Evolutionary conservation across 129 eudicot species (phyloP), one percentile per base, ranked within the genome.

Genomic region (Flaveria bidentis): DNA sequence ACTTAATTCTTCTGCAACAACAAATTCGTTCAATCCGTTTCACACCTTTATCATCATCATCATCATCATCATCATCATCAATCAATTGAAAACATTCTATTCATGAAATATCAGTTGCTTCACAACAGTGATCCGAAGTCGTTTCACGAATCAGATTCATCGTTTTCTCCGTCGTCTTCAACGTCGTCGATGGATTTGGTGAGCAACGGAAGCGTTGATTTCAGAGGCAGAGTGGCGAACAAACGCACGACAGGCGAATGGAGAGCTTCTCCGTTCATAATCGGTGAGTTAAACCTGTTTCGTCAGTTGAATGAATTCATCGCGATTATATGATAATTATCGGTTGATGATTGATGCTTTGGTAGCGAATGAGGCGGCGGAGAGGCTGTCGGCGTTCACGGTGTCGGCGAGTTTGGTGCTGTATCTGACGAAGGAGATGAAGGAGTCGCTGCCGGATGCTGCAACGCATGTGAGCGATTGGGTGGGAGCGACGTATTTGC

Each of bases 401-500:
- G 82, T 92, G 55, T 91, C 92, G 9, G 97, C 89, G 16, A 92
- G 81, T 81, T 72, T 92, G 88, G 97, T 89, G 77, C 68, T 87
- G 63, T 92, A 92, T 76, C 53, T 92, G 55, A 86, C 85, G 20
- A 41, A 65, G 12, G 97, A 92, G 73, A 92, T 92, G 97, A 83
- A 84, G 58, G 87, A 89, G 56, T 72, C 97, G 49, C n/a, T 92
- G 25, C 97, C 97, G 0, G 83, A 86, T 61, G 97, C 97, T 1
- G 96, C 92, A 12, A 89, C 96, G 6, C 92, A 92, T 69, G 96
- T 89, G 69, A 89, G 89, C 14, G 92, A 92, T 80, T 92, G 97
- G 97, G 86, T 92, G n/a, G 97, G 97, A 77, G 96, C 92, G 8
- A 91, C 97, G 16, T 92, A 80, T 75, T 82, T 89, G 42, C 84